Percentiles rank a stretch among this genome's conserved stretches.
Evolutionary conservation across 805 yeast genomes (phyloP).

Genomic region (Jamesozyma jinghongensis): DNA sequence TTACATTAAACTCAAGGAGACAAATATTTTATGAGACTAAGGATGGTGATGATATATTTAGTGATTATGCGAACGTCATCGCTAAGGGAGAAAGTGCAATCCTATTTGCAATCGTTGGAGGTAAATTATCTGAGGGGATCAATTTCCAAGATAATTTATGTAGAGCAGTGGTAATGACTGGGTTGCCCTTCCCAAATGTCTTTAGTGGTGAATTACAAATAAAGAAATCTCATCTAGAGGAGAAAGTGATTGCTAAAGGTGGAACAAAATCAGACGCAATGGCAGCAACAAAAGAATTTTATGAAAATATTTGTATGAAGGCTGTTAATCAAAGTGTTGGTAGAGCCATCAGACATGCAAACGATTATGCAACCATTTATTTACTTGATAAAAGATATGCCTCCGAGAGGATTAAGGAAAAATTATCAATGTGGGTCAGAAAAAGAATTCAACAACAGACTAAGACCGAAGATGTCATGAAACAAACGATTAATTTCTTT

Average conservation of each 20-base stretch:
- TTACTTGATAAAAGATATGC: constrained; percentile 60
- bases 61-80: constrained; percentile 42
- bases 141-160: constrained; percentile 85
- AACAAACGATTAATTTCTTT: constrained; percentile 20
- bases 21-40: constrained; percentile 48
- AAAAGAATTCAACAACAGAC: constrained; percentile 29
- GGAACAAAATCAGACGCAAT: constrained; percentile 39
- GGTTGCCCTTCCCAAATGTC: constrained; percentile 82
- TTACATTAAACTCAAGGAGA: constrained; percentile 34
- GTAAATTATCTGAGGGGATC: constrained; percentile 87
- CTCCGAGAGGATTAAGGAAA: constrained; percentile 38
- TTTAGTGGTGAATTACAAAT: constrained; percentile 75
- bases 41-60: constrained; percentile 39
- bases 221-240: constrained; percentile 55
- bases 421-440: constrained; percentile 69
- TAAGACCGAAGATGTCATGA: constrained; percentile 13
- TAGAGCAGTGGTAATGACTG: constrained; percentile 76
- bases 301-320: constrained; percentile 82
- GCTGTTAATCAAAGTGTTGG: constrained; percentile 91
- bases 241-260: constrained; percentile 39
- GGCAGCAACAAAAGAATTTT: constrained; percentile 44
- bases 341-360: constrained; percentile 74
- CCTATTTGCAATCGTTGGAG: constrained; percentile 82
- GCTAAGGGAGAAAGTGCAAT: constrained; percentile 44
- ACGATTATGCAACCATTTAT: constrained; percentile 71